Conservation (phyloP, 176 grass and related monocot species). For the Musa troglodytarum region DNA sequence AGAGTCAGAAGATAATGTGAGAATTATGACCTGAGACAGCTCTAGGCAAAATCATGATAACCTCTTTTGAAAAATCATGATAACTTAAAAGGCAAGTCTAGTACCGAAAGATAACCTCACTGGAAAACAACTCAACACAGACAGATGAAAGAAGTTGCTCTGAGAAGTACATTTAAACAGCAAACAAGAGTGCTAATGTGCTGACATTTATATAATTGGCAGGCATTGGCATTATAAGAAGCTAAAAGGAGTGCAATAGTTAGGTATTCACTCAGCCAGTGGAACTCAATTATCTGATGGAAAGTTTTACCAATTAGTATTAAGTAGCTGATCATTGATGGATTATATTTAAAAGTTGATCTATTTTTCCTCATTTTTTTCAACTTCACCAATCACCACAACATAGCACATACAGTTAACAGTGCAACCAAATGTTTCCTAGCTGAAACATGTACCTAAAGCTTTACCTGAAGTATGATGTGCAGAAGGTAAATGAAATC, state of each 20-base stretch:
- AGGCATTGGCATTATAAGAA: neutral
- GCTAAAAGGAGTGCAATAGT: too few species aligned
- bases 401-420: neutral
- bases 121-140: neutral
- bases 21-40: neutral
- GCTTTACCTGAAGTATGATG: conserved; percentile 88
- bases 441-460: neutral
- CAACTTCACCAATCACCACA: neutral
- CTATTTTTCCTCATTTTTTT: neutral
- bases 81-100: neutral
- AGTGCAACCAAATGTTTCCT: neutral
- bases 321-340: neutral
- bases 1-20: neutral
- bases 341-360: neutral
- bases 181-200: neutral
- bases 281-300: neutral
- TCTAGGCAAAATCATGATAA: neutral
- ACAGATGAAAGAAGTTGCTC: neutral
- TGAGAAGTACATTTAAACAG: neutral
- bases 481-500: conserved; percentile 90
- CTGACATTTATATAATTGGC: neutral
- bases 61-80: neutral
- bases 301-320: neutral
- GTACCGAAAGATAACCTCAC: neutral
- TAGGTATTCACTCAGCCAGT: neutral